Evolutionary conservation across 1,284 basidiomycete genomes (phyloP).

Genomic region (Leccinum solheimii): DNA sequence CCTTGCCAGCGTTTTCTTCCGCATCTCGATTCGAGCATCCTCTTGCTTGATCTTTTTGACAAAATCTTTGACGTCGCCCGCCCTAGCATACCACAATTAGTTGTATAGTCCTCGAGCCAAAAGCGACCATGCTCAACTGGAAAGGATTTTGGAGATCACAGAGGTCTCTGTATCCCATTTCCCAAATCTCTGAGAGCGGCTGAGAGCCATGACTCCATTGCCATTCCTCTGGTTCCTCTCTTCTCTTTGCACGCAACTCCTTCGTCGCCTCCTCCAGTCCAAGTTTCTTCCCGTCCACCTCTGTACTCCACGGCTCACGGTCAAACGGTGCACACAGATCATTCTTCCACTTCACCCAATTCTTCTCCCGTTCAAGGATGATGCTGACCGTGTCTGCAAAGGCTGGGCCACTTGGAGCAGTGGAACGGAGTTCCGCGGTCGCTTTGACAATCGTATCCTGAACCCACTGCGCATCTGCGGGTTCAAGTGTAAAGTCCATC

Average conservation of each 20-base stretch:
- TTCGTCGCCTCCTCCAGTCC: slow-evolving; percentile 64
- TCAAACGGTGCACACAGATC: slow-evolving; percentile 76
- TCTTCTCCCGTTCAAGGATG: slow-evolving; percentile 78
- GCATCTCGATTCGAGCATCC: slow-evolving; percentile 61
- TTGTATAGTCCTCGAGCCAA: background rate
- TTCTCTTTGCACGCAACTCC: slow-evolving; percentile 49
- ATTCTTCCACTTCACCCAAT: slow-evolving; percentile 87
- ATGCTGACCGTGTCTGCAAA: slow-evolving; percentile 71
- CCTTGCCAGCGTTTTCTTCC: slow-evolving; percentile 54
- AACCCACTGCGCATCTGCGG: slow-evolving; percentile 69
- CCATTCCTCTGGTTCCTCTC: slow-evolving; percentile 58
- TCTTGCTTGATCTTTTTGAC: slow-evolving; percentile 67
- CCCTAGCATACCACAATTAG: slow-evolving; percentile 38
- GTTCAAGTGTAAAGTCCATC: slow-evolving; percentile 75
- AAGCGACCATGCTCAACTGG: slow-evolving; percentile 48
- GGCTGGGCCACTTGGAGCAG: slow-evolving; percentile 68
- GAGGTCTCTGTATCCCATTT: slow-evolving; percentile 69
- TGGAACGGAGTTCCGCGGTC: slow-evolving; percentile 70
- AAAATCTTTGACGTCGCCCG: slow-evolving; percentile 71
- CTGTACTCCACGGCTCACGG: slow-evolving; percentile 57
- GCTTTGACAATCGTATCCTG: slow-evolving; percentile 64
- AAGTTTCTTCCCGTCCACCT: slow-evolving; percentile 48
- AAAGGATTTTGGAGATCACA: slow-evolving; percentile 62
- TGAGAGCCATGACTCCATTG: slow-evolving; percentile 61
- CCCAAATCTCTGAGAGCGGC: slow-evolving; percentile 76